A percentile compares a stretch with the other conserved stretches of the same genome.
phyloP scores from a whole-genome alignment of 1,284 basidiomycete species.

The Ustilago cynodontis region DNA sequence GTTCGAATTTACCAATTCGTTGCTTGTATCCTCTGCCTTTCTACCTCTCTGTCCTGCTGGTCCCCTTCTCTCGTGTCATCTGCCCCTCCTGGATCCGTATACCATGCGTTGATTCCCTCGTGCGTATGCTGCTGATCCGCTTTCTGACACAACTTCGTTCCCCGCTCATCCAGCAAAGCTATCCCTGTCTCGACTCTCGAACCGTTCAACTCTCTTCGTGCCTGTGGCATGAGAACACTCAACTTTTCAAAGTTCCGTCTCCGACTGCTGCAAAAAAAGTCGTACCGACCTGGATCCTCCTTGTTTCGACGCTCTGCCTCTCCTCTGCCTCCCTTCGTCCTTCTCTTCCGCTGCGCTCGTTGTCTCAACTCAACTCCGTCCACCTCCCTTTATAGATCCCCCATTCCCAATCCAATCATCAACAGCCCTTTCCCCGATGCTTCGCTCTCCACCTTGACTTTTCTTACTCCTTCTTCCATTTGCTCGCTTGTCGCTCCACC shows the following conservation, averaged over 20 bases:
- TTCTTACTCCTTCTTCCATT: slow-evolving; percentile 6
- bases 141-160: slow-evolving; percentile 18
- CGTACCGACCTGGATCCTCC: slow-evolving; percentile 20
- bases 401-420: slow-evolving; percentile 12
- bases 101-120: slow-evolving; percentile 5
- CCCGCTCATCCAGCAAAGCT: slow-evolving; percentile 18
- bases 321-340: not conserved
- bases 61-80: not conserved
- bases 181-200: not conserved
- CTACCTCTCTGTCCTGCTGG: not conserved
- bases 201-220: slow-evolving; percentile 2
- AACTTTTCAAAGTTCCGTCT: slow-evolving; percentile 35
- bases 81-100: not conserved
- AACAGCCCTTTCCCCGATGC: slow-evolving; percentile 30
- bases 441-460: slow-evolving; percentile 30
- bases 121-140: slow-evolving; percentile 22
- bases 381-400: slow-evolving; percentile 39
- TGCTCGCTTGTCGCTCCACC: slow-evolving; percentile 1
- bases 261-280: slow-evolving; percentile 31
- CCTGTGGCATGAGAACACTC: slow-evolving; percentile 19
- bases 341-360: slow-evolving; percentile 2
- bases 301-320: slow-evolving; percentile 18
- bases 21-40: not conserved
- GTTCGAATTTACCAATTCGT: not conserved
- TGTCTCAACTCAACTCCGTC: slow-evolving; percentile 29